Conservation (phyloP, 2,329 filamentous ascomycete species). For the Penicillium sp. region DNA sequence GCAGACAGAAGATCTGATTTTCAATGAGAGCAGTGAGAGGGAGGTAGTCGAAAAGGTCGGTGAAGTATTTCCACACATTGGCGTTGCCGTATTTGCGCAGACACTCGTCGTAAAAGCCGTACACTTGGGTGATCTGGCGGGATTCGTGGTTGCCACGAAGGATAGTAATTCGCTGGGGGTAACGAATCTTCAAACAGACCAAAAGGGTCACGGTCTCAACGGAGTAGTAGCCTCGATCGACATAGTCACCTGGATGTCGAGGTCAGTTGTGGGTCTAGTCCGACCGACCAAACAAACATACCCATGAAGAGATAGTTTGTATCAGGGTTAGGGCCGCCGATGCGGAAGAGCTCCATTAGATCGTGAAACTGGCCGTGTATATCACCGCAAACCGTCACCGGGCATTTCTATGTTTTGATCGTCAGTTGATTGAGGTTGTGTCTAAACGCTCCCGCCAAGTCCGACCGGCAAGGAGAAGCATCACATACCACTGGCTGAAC, state of each 20-base stretch:
- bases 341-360: conserved; percentile 99
- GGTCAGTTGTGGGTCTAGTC: not conserved
- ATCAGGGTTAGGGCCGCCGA: conserved; percentile 94
- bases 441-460: not conserved
- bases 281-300: conserved; percentile 45
- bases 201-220: conserved; percentile 97
- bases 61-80: conserved; percentile 99
- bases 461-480: conserved; percentile 20
- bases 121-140: conserved; percentile 97
- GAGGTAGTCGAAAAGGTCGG: conserved; percentile 97
- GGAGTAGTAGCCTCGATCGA: conserved; percentile 98
- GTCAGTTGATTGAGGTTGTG: conserved; percentile 14
- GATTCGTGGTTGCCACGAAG: conserved; percentile 99
- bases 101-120: conserved; percentile 99
- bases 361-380: conserved; percentile 99
- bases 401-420: conserved; percentile 75
- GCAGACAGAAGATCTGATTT: conserved; percentile 98
- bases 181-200: conserved; percentile 95
- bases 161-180: conserved; percentile 96
- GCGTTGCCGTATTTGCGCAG: conserved; percentile 98
- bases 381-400: conserved; percentile 96
- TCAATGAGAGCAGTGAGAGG: conserved; percentile 96
- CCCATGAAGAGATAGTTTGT: conserved; percentile 99
- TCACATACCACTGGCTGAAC: conserved; percentile 90
- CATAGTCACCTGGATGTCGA: conserved; percentile 74